phyloP scores from a whole-genome alignment of 176 grass and related monocot species.

The Oryza rufipogon region DNA sequence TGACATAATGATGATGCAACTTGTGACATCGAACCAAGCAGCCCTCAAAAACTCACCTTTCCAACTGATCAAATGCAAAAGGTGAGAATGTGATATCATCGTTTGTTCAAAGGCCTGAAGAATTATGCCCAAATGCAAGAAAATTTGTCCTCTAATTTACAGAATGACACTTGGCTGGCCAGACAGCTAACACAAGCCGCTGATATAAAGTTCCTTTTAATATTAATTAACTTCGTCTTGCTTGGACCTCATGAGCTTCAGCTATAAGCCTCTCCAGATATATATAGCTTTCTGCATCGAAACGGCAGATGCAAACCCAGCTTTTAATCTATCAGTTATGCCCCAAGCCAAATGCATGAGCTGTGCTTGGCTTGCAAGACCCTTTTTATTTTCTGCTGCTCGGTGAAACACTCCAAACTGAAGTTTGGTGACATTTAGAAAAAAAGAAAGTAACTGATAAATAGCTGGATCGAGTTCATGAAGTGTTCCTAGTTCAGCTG shows the following conservation, averaged over 20 bases:
- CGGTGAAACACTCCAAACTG: not conserved
- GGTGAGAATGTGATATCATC: not conserved
- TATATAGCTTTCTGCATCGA: not conserved
- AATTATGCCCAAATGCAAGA: not conserved
- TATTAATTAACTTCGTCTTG: not conserved
- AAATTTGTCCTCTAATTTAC: not conserved
- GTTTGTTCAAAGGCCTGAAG: not conserved
- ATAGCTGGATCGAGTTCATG: not conserved
- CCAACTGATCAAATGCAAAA: not conserved
- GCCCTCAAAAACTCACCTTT: too few species aligned
- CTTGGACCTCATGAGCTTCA: not conserved
- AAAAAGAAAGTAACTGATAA: not conserved
- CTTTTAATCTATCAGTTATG: not conserved
- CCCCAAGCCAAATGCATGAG: slow-evolving; percentile 14
- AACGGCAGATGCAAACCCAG: not conserved
- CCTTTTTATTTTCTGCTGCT: not conserved
- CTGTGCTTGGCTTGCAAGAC: not conserved
- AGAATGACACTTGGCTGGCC: not conserved
- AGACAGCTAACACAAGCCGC: not conserved
- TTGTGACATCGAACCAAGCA: too few species aligned
- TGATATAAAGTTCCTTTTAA: not conserved
- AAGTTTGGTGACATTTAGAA: slow-evolving; percentile 12
- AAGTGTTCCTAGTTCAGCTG: not conserved
- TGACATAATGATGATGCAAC: too few species aligned
- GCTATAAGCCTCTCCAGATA: not conserved